Evolutionary conservation across 768 basidiomycete species (phyloP).

Genomic region (Suillus subalutaceus): DNA sequence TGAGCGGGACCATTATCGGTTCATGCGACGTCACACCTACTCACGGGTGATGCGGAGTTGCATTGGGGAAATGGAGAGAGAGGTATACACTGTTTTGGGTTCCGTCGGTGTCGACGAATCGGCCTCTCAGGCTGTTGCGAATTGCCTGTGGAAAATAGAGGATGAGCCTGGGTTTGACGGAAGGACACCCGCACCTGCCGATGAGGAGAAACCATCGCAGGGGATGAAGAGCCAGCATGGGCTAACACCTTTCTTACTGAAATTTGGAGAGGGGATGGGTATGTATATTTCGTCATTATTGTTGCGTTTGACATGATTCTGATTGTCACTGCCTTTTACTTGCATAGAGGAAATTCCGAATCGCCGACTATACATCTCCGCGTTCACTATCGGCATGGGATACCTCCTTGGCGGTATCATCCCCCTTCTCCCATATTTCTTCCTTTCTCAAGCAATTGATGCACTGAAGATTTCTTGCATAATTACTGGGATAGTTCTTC

Average conservation of each 20-base stretch:
- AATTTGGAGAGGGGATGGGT: constrained; percentile 93
- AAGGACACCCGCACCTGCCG: constrained; percentile 28
- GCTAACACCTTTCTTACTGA: constrained; percentile 90
- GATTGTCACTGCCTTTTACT: neutral
- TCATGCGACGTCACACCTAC: constrained; percentile 71
- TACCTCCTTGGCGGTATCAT: constrained; percentile 94
- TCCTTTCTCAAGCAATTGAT: constrained; percentile 68
- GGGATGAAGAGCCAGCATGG: constrained; percentile 82
- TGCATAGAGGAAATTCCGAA: constrained; percentile 88
- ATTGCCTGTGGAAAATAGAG: constrained; percentile 71
- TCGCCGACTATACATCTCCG: constrained; percentile 83
- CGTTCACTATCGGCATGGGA: constrained; percentile 93
- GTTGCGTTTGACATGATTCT: neutral
- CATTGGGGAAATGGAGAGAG: constrained; percentile 94
- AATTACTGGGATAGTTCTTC: constrained; percentile 82
- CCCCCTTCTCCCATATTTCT: constrained; percentile 92
- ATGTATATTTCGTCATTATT: constrained; percentile 29
- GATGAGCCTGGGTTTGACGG: constrained; percentile 35
- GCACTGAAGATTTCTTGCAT: constrained; percentile 75
- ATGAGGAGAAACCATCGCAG: constrained; percentile 60
- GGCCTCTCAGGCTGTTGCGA: constrained; percentile 78
- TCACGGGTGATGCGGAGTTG: constrained; percentile 88
- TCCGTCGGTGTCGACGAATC: constrained; percentile 88
- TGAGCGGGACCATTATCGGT: constrained; percentile 93
- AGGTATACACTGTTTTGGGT: constrained; percentile 85